Evolutionary conservation across 1,284 basidiomycete genomes (phyloP).

Genomic region (Melampsora americana): DNA sequence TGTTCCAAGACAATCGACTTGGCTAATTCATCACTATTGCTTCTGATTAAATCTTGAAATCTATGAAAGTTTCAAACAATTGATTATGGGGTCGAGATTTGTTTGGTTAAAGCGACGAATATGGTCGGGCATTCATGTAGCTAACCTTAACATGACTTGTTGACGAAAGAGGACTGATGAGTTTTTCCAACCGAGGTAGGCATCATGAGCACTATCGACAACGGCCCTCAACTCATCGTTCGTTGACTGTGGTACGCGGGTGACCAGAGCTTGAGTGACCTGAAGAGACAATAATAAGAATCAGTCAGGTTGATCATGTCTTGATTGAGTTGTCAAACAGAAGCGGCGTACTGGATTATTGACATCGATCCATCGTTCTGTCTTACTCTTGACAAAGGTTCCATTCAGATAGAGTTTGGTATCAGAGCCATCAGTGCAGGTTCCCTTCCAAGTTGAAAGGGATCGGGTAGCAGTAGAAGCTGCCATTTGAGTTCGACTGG

Average conservation of each 20-base stretch:
- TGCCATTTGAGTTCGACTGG: no score
- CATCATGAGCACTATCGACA: slow-evolving; percentile 78
- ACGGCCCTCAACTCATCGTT: slow-evolving; percentile 76
- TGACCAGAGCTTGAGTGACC: slow-evolving; percentile 84
- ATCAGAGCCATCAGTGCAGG: slow-evolving; percentile 71
- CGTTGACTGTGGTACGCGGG: slow-evolving; percentile 84
- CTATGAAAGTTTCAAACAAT: slow-evolving; percentile 49
- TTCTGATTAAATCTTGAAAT: slow-evolving; percentile 72
- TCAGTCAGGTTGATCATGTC: slow-evolving; percentile 46
- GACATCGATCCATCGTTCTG: slow-evolving; percentile 75
- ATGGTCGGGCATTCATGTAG: background rate
- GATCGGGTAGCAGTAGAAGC: background rate
- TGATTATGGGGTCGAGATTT: background rate
- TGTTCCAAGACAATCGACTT: slow-evolving; percentile 59
- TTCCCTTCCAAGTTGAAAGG: slow-evolving; percentile 70
- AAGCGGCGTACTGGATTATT: slow-evolving; percentile 69
- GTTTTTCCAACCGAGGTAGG: slow-evolving; percentile 83
- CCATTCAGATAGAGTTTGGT: slow-evolving; percentile 88
- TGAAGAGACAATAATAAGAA: slow-evolving; percentile 52
- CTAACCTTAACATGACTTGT: slow-evolving; percentile 80
- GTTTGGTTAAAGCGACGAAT: background rate
- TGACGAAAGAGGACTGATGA: slow-evolving; percentile 83
- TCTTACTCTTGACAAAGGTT: slow-evolving; percentile 75
- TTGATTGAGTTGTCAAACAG: background rate
- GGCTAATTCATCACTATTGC: slow-evolving; percentile 63